Percentiles rank a stretch among this genome's conserved stretches.
These are phyloP conservation scores for Fusarium luffae DNA, from an alignment of 2,329 filamentous ascomycete species.

Conservation along the genomic window DNA sequence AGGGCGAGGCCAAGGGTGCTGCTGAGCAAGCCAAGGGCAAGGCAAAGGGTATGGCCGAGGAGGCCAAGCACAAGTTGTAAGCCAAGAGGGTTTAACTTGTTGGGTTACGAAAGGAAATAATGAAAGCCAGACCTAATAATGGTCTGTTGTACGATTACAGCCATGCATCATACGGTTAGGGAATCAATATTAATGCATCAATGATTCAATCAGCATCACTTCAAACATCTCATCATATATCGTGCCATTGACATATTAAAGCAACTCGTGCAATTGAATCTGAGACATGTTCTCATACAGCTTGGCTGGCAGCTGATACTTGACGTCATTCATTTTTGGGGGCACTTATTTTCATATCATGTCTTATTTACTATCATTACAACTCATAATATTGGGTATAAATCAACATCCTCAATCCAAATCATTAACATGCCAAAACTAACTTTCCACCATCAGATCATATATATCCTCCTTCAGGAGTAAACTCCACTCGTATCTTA, in stretches of 20 bases:
- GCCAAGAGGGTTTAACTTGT: not conserved
- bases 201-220: not conserved
- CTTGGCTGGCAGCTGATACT: no score
- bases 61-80: constrained; percentile 40
- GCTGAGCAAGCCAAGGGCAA: constrained; percentile 53
- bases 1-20: constrained; percentile 58
- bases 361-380: not conserved
- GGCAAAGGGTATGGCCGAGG: constrained; percentile 25
- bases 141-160: constrained; percentile 37
- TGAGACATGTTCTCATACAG: not conserved
- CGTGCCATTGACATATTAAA: not conserved
- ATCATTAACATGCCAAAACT: not conserved
- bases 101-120: constrained; percentile 10
- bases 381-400: not conserved
- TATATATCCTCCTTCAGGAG: not conserved
- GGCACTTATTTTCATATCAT: not conserved
- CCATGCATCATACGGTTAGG: constrained; percentile 34
- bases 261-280: not conserved
- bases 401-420: not conserved
- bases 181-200: constrained; percentile 32
- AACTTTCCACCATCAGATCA: not conserved
- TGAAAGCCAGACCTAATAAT: constrained; percentile 7
- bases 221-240: not conserved
- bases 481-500: not conserved
- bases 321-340: constrained; percentile 12